Conservation (phyloP, 225 moss, liverwort and hornwort genomes). For the Rhytidiadelphus loreus region DNA sequence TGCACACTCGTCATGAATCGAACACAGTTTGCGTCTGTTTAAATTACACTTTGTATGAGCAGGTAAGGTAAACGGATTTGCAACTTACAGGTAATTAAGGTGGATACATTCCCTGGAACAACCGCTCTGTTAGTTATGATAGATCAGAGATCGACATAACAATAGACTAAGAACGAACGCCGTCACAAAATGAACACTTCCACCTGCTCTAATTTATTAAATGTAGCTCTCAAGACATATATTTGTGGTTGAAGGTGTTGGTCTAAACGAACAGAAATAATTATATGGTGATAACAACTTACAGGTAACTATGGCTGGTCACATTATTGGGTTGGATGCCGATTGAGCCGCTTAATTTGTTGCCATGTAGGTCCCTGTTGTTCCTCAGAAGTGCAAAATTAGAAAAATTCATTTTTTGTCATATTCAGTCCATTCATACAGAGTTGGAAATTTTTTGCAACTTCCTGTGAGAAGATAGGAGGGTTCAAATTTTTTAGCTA, state of each 20-base stretch:
- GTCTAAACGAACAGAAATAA: neutral
- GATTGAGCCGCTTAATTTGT: slow-evolving; percentile 47
- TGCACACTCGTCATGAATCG: neutral
- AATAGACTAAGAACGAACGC: neutral
- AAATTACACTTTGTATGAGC: neutral
- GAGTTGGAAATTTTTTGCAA: neutral
- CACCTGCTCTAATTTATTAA: neutral
- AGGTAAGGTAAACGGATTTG: neutral
- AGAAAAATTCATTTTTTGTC: neutral
- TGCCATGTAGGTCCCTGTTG: slow-evolving; percentile 41
- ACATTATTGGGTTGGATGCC: slow-evolving; percentile 47
- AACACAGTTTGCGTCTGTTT: neutral
- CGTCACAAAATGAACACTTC: neutral
- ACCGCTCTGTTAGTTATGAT: neutral
- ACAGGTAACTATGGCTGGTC: slow-evolving; percentile 42
- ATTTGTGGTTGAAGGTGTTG: neutral
- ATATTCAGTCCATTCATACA: neutral
- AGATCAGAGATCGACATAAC: neutral
- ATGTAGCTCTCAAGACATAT: neutral
- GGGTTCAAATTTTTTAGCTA: neutral
- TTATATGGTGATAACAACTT: neutral
- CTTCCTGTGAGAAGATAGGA: neutral
- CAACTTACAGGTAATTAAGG: slow-evolving; percentile 30
- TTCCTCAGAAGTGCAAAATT: neutral
- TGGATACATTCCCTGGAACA: slow-evolving; percentile 46